These are phyloP conservation scores for Trypanosoma brucei DNA, from an alignment of 208 protist genomes.

Conservation along the genomic window DNA sequence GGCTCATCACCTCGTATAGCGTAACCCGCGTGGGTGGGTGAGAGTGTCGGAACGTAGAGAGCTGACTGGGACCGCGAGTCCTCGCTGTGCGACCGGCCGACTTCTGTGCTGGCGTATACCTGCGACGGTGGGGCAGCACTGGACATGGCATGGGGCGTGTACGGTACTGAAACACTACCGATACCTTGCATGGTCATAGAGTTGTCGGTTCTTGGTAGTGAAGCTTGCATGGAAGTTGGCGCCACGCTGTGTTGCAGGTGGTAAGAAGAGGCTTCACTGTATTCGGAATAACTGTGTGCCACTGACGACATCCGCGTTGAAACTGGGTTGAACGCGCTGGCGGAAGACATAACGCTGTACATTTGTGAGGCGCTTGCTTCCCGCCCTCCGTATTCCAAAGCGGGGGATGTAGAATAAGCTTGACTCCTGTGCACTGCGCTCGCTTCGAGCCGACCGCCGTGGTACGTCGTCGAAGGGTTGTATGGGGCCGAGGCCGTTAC, in stretches of 20 bases:
- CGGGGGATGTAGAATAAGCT: slow-evolving; percentile 21
- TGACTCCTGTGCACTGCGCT: slow-evolving; percentile 65
- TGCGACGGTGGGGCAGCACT: slow-evolving; percentile 22
- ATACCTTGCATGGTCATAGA: not conserved
- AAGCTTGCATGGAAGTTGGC: slow-evolving; percentile 20
- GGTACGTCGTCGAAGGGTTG: slow-evolving; percentile 33
- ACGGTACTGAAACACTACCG: slow-evolving; percentile 10
- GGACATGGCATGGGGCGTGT: slow-evolving; percentile 22
- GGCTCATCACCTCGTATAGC: no score
- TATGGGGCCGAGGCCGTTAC: slow-evolving; percentile 30
- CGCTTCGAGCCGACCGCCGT: slow-evolving; percentile 38
- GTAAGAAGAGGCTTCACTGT: slow-evolving; percentile 54
- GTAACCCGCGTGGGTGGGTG: slow-evolving; percentile 17
- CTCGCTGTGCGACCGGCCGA: slow-evolving; percentile 2
- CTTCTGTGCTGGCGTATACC: slow-evolving; percentile 1
- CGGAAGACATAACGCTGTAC: slow-evolving; percentile 39
- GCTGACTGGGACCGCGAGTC: slow-evolving; percentile 19
- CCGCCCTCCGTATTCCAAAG: not conserved
- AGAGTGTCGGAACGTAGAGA: slow-evolving; percentile 18
- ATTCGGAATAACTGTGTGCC: slow-evolving; percentile 25
- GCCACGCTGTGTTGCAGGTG: slow-evolving; percentile 64
- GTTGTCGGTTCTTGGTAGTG: slow-evolving; percentile 7
- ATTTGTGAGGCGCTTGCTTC: slow-evolving; percentile 14
- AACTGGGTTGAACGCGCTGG: slow-evolving; percentile 29
- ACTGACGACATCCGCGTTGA: slow-evolving; percentile 18